These are phyloP conservation scores for Sporothrix dimorphospora DNA, from an alignment of 2,329 filamentous ascomycete species.

Conservation along the genomic window DNA sequence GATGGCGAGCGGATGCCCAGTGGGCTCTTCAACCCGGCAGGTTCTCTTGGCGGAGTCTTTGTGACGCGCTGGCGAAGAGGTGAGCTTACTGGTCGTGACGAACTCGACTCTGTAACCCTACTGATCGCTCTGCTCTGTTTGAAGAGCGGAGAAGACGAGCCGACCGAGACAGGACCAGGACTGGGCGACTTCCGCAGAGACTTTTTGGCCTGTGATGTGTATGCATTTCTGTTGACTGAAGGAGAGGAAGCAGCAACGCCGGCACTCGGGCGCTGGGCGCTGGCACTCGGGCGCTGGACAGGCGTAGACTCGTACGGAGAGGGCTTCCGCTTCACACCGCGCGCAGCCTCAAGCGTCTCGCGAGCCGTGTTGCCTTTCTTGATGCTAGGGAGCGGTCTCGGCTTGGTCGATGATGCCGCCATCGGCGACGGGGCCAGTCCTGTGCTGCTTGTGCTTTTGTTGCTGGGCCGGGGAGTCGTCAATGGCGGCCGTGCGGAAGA, in stretches of 20 bases:
- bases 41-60: conserved; percentile 28
- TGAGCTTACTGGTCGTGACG: not conserved
- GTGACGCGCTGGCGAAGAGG: conserved; percentile 16
- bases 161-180: not conserved
- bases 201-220: not conserved
- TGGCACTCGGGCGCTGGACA: not conserved
- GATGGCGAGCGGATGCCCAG: conserved; percentile 15
- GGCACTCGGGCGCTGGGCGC: conserved; percentile 3
- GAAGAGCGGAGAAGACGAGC: conserved; percentile 19
- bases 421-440: not conserved
- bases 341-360: conserved; percentile 14
- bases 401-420: not conserved
- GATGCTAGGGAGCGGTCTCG: conserved; percentile 2
- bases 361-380: conserved; percentile 18
- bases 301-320: conserved; percentile 12
- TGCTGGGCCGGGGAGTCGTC: not conserved
- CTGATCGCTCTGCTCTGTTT: conserved; percentile 16
- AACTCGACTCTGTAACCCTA: not conserved
- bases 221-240: not conserved
- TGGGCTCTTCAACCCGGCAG: not conserved
- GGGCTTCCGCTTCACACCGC: conserved; percentile 32
- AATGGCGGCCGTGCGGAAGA: conserved; percentile 3
- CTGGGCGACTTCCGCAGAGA: conserved; percentile 10
- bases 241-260: not conserved
- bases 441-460: not conserved